phyloP scores from a whole-genome alignment of 768 basidiomycete genomes.

The Jaapia argillacea region DNA sequence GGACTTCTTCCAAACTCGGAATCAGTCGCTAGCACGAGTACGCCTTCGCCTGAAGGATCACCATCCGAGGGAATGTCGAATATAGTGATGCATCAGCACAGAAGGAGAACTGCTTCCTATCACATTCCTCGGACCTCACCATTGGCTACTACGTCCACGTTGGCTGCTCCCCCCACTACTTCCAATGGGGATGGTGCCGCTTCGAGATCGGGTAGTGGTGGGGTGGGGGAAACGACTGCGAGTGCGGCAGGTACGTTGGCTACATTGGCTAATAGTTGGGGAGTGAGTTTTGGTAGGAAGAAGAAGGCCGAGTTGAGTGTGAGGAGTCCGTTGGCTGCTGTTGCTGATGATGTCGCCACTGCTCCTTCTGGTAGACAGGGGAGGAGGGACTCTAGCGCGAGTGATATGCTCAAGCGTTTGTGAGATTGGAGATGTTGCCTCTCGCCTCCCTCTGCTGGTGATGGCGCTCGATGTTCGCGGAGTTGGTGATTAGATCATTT shows the following conservation, averaged over 20 bases:
- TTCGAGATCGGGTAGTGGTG: conserved; percentile 15
- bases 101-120: conserved; percentile 53
- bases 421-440: too few relatives aligned
- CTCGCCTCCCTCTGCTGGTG: too few relatives aligned
- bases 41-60: conserved; percentile 52
- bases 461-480: too few relatives aligned
- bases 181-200: conserved; percentile 15
- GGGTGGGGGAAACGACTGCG: conserved; percentile 4
- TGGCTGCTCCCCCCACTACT: too few relatives aligned
- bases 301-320: conserved; percentile 18
- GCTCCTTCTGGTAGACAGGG: too few relatives aligned
- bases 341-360: conserved; percentile 2
- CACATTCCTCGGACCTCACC: conserved; percentile 44
- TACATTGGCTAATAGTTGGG: conserved; percentile 41
- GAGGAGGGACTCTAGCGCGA: too few relatives aligned
- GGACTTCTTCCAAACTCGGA: too few relatives aligned
- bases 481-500: too few relatives aligned
- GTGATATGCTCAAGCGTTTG: background rate
- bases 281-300: conserved; percentile 51
- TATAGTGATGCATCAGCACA: conserved; percentile 22
- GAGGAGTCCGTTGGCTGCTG: too few relatives aligned
- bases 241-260: conserved; percentile 19
- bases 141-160: conserved; percentile 19
- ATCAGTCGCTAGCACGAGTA: too few relatives aligned
- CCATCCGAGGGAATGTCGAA: conserved; percentile 51